These are phyloP conservation scores for Sordariomycetes sp. DNA, from an alignment of 2,329 filamentous ascomycete species.

Conservation along the genomic window DNA sequence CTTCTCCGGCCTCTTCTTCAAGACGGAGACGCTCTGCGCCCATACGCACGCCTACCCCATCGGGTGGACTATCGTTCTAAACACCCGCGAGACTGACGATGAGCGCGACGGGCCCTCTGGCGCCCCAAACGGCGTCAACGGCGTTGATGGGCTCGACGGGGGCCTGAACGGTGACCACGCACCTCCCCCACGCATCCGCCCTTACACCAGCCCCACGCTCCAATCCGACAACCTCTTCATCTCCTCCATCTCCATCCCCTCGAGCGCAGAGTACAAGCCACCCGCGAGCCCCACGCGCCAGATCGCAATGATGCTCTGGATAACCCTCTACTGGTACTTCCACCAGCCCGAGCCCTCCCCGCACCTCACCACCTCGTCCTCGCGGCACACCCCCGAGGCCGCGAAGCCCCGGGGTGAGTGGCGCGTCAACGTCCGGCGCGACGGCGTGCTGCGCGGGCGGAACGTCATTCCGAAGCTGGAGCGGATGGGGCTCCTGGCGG, in stretches of 20 bases:
- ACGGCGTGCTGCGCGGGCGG: conserved; percentile 76
- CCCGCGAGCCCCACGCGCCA: conserved; percentile 71
- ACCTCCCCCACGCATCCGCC: conserved; percentile 13
- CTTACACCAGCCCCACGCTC: conserved; percentile 60
- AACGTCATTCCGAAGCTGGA: conserved; percentile 84
- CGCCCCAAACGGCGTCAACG: conserved; percentile 5
- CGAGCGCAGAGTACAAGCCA: conserved; percentile 66
- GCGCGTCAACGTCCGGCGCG: conserved; percentile 70
- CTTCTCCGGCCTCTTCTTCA: conserved; percentile 87
- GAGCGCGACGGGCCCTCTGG: background rate
- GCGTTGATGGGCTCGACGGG: conserved; percentile 7
- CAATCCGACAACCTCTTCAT: conserved; percentile 77
- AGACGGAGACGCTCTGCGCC: conserved; percentile 59
- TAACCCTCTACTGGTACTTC: conserved; percentile 94
- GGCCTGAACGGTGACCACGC: conserved; percentile 9
- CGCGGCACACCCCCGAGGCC: conserved; percentile 48
- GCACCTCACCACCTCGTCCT: conserved; percentile 47
- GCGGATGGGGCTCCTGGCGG: conserved; percentile 76
- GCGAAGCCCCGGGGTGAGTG: conserved; percentile 77
- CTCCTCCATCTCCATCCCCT: conserved; percentile 78
- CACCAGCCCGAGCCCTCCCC: conserved; percentile 66
- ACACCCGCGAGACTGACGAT: conserved; percentile 39
- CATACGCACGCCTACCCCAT: conserved; percentile 63
- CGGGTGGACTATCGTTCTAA: conserved; percentile 82
- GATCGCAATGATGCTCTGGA: conserved; percentile 94